phyloP scores from a whole-genome alignment of 1,139 yeast genomes.

The Suhomyces panamericanus region DNA sequence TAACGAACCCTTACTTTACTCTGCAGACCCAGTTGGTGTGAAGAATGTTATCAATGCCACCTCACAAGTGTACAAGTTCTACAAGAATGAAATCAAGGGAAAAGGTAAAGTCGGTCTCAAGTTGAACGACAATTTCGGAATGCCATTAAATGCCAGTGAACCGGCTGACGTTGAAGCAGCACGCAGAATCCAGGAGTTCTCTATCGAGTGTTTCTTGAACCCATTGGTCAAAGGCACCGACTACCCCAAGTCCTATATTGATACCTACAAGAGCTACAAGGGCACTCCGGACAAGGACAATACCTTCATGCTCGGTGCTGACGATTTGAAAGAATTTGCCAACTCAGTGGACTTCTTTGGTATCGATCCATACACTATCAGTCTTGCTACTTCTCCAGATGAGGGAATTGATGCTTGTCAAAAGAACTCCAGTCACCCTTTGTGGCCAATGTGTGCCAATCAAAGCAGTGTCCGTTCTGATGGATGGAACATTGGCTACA shows the following conservation, averaged over 20 bases:
- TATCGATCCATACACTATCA: conserved; percentile 37
- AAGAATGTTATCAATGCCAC: conserved; percentile 32
- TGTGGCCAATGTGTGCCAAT: conserved; percentile 26
- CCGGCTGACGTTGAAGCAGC: conserved; percentile 27
- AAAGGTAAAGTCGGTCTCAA: conserved; percentile 27
- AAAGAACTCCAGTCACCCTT: conserved; percentile 15
- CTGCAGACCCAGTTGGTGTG: conserved; percentile 21
- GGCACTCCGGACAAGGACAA: conserved; percentile 11
- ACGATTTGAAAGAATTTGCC: conserved; percentile 24
- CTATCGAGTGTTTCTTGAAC: conserved; percentile 29
- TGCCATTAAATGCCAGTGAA: conserved; percentile 21
- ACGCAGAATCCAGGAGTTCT: conserved; percentile 25
- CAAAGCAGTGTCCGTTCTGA: conserved; percentile 18
- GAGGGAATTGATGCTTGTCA: conserved; percentile 23
- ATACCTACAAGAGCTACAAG: conserved; percentile 20
- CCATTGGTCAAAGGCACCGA: conserved; percentile 35
- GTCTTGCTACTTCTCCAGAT: conserved; percentile 22
- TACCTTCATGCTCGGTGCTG: conserved; percentile 23
- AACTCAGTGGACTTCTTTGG: conserved; percentile 35
- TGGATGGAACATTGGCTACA: conserved; percentile 33
- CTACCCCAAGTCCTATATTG: conserved; percentile 28
- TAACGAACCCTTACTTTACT: conserved; percentile 32
- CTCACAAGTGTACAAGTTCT: conserved; percentile 28
- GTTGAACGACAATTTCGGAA: conserved; percentile 20
- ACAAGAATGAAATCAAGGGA: conserved; percentile 28